phyloP scores from a whole-genome alignment of 2,329 filamentous ascomycete genomes.

The Arthrobotrys sinensis region DNA sequence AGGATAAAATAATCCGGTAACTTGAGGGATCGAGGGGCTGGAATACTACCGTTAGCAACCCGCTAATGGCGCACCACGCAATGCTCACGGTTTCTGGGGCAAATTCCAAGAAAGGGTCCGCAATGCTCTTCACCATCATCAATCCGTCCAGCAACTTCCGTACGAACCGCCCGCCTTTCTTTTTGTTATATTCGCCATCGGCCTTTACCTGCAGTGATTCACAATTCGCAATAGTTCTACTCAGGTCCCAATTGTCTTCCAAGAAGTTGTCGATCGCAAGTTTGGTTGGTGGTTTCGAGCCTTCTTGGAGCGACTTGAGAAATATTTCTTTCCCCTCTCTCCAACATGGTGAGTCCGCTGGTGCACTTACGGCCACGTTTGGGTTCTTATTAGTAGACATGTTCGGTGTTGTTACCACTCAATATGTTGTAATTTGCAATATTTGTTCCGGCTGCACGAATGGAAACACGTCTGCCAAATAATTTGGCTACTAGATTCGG shows the following conservation, averaged over 20 bases:
- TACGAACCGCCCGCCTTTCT: slow-evolving; percentile 21
- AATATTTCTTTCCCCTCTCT: slow-evolving; percentile 32
- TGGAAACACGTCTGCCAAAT: too few relatives aligned
- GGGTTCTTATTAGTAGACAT: background rate
- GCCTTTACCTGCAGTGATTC: slow-evolving; percentile 27
- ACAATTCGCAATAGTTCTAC: slow-evolving; percentile 36
- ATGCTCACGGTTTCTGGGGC: slow-evolving; percentile 39
- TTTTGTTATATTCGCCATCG: slow-evolving; percentile 34
- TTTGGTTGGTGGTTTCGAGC: slow-evolving; percentile 22
- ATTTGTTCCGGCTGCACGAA: too few relatives aligned
- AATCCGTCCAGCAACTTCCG: slow-evolving; percentile 20
- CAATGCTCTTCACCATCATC: slow-evolving; percentile 33
- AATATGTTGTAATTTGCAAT: slow-evolving; percentile 7
- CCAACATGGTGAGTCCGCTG: slow-evolving; percentile 26
- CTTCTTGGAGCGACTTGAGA: slow-evolving; percentile 10
- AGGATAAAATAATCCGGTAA: background rate
- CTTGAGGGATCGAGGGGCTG: background rate
- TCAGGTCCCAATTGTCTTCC: slow-evolving; percentile 15
- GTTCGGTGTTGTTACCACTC: background rate
- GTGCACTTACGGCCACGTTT: background rate
- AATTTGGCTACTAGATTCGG: background rate
- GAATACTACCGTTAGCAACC: slow-evolving; percentile 40
- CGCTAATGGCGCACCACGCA: slow-evolving; percentile 41
- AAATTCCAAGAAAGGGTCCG: slow-evolving; percentile 37
- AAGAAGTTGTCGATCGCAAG: slow-evolving; percentile 14